phyloP scores from a whole-genome alignment of 495 filamentous ascomycete genomes.

The Penicillium atrosanguineum region DNA sequence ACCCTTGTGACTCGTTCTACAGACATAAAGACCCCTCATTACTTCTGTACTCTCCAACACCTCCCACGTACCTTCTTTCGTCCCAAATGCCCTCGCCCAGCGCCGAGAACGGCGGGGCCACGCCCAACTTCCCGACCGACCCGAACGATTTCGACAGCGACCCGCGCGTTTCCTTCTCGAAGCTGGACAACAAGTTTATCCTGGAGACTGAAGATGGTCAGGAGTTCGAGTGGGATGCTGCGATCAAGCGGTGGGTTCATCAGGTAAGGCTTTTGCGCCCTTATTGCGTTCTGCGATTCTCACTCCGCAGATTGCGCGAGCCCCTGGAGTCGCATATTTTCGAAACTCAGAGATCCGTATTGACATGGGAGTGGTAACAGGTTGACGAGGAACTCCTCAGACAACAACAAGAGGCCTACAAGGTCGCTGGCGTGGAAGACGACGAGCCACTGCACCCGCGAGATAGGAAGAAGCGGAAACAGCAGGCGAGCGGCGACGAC shows the following conservation, averaged over 20 bases:
- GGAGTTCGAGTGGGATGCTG: conserved; percentile 79
- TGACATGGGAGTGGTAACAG: conserved; percentile 35
- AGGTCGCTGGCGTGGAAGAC: conserved; percentile 65
- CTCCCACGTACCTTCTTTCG: background rate
- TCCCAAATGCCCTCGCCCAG: conserved; percentile 22
- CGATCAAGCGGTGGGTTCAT: conserved; percentile 74
- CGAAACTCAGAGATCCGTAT: background rate
- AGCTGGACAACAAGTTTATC: conserved; percentile 73
- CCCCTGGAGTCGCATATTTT: background rate
- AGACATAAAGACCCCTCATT: background rate
- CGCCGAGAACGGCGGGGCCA: conserved; percentile 19
- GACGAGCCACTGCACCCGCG: conserved; percentile 51
- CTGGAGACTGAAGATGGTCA: conserved; percentile 81
- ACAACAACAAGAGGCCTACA: conserved; percentile 75
- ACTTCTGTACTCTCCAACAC: background rate
- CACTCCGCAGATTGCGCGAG: background rate
- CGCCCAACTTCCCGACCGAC: conserved; percentile 62
- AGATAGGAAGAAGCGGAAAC: conserved; percentile 72
- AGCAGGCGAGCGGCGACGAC: conserved; percentile 49
- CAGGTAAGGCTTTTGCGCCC: conserved; percentile 47
- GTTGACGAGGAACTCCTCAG: conserved; percentile 77
- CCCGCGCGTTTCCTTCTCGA: conserved; percentile 81
- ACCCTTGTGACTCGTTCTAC: background rate
- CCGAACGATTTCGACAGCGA: conserved; percentile 76
- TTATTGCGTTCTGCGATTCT: conserved; percentile 8